Conservation (phyloP, 1,284 basidiomycete species). For the Ustilago trichophora region DNA sequence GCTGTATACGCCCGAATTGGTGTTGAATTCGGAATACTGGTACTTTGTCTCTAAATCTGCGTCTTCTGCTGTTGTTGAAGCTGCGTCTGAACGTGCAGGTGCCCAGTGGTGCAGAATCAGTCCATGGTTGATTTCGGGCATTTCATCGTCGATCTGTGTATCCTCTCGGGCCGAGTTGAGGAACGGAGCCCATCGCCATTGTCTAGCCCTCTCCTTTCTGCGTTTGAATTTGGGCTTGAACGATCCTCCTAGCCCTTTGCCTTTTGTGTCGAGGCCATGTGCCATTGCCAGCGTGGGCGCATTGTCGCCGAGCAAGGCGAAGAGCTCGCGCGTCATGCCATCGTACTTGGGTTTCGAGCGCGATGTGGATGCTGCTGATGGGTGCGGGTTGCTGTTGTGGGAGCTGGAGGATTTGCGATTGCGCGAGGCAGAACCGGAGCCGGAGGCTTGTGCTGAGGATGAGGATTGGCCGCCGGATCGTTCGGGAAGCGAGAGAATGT, state of each 20-base stretch:
- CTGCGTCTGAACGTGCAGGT: constrained; percentile 11
- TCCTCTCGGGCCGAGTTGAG: constrained; percentile 58
- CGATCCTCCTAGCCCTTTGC: constrained; percentile 59
- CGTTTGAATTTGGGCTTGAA: constrained; percentile 86
- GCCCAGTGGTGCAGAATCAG: constrained; percentile 62
- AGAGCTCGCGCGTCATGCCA: constrained; percentile 91
- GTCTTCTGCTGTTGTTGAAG: neutral
- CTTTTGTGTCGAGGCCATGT: constrained; percentile 21
- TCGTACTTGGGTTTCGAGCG: constrained; percentile 50
- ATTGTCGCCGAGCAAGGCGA: constrained; percentile 89
- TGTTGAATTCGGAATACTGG: constrained; percentile 82
- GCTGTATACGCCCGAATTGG: constrained; percentile 75
- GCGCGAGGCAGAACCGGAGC: constrained; percentile 29
- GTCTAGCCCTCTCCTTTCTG: constrained; percentile 72
- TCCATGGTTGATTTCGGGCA: constrained; percentile 38
- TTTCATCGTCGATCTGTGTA: constrained; percentile 37
- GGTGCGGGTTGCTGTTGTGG: constrained; percentile 32
- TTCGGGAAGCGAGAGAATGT: constrained; percentile 60
- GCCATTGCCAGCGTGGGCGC: constrained; percentile 76
- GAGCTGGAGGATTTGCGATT: constrained; percentile 33
- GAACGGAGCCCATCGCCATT: constrained; percentile 59
- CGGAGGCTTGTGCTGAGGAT: constrained; percentile 31
- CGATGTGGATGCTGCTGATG: constrained; percentile 20
- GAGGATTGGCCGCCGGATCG: constrained; percentile 22
- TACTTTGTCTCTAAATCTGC: constrained; percentile 64